Percentiles rank a stretch among this genome's conserved stretches.
These are phyloP conservation scores for Pseudozyma tsukubaensis DNA, from an alignment of 1,284 basidiomycete species.

Conservation along the genomic window DNA sequence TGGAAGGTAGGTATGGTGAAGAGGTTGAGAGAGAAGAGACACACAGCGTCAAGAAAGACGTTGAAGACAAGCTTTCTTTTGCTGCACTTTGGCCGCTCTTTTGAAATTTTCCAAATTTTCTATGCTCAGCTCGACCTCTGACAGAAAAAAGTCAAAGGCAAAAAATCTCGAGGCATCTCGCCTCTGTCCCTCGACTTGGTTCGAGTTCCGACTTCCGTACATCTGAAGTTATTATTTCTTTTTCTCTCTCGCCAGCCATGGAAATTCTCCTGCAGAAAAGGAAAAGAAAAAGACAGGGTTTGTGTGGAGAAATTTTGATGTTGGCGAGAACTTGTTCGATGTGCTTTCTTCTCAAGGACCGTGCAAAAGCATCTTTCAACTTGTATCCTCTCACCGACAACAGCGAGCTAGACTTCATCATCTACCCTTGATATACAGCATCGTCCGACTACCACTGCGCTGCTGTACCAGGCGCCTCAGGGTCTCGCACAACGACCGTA, in stretches of 20 bases:
- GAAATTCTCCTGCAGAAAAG: conserved; percentile 1
- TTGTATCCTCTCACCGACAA: not conserved
- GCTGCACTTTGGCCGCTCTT: not conserved
- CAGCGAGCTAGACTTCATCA: not conserved
- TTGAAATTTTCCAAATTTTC: conserved; percentile 46
- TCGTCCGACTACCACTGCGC: no score
- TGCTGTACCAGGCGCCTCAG: no score
- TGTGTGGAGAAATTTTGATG: conserved; percentile 26
- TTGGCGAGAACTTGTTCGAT: not conserved
- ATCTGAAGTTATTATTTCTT: conserved; percentile 6
- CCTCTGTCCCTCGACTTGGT: not conserved
- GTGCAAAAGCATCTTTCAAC: not conserved
- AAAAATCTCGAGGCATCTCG: conserved; percentile 4
- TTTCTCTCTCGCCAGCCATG: not conserved
- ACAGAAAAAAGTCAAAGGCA: conserved; percentile 7
- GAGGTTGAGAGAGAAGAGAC: conserved; percentile 2
- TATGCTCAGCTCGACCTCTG: conserved; percentile 8
- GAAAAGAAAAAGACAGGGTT: conserved; percentile 13
- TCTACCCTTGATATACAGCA: not conserved
- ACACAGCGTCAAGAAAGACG: not conserved
- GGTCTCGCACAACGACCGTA: no score
- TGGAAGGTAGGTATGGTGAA: conserved; percentile 4
- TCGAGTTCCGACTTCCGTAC: conserved; percentile 19
- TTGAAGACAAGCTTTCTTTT: not conserved
- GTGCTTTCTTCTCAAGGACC: conserved; percentile 1